A percentile compares a stretch with the other conserved stretches of the same genome.
Conservation (phyloP, 441 rosid species). For the Populus tomentosa region DNA sequence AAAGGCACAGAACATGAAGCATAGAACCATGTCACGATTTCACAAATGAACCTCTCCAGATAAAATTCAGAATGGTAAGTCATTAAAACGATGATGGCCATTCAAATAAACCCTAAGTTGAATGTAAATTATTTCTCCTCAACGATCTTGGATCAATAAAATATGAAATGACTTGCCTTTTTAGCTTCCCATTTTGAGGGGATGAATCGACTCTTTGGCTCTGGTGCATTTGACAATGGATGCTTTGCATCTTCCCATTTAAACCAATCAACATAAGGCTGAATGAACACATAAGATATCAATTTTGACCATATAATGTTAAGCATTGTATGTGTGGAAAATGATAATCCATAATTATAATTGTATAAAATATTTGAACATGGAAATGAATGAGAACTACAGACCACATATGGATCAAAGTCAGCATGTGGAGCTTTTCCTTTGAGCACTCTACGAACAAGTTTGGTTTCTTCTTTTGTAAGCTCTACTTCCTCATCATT, state of each 20-base stretch:
- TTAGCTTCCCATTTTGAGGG: constrained; percentile 93
- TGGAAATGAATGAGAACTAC: constrained; percentile 10
- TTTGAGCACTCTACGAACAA: constrained; percentile 56
- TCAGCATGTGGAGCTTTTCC: constrained; percentile 93
- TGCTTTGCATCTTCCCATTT: constrained; percentile 80
- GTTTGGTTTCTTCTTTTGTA: constrained; percentile 57
- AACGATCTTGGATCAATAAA: constrained; percentile 3
- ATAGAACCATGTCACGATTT: neutral
- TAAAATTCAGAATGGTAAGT: neutral
- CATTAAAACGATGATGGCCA: neutral
- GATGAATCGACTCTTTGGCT: constrained; percentile 83
- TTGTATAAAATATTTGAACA: neutral
- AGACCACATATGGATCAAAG: constrained; percentile 77
- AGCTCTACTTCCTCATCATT: constrained; percentile 83
- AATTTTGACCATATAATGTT: neutral
- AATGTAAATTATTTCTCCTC: neutral
- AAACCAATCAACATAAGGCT: constrained; percentile 91
- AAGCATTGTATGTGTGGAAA: neutral
- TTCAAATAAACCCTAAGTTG: neutral
- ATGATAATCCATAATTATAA: neutral
- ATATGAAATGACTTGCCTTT: constrained; percentile 35
- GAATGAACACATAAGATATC: constrained; percentile 18
- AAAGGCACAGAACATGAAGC: constrained; percentile 4
- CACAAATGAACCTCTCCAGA: neutral
- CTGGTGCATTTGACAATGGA: constrained; percentile 94